These are phyloP conservation scores for Yamadazyma triangularis DNA, from an alignment of 1,139 yeast genomes.

Conservation along the genomic window DNA sequence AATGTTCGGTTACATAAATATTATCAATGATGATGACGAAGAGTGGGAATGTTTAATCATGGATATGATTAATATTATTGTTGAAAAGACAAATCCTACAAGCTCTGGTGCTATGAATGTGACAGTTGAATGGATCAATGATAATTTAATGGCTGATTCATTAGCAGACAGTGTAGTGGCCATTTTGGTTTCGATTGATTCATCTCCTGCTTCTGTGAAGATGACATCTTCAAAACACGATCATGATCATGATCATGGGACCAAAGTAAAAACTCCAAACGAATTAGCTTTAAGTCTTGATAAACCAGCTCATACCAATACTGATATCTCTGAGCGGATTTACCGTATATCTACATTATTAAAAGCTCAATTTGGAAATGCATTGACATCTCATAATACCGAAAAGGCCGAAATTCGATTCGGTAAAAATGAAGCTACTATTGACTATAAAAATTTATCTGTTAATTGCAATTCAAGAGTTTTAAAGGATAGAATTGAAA, in stretches of 20 bases:
- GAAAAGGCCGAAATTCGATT: slow-evolving; percentile 54
- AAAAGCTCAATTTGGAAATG: slow-evolving; percentile 83
- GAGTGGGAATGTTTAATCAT: slow-evolving; percentile 47
- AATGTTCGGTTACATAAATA: slow-evolving; percentile 86
- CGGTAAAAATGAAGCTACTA: slow-evolving; percentile 69
- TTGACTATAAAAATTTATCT: slow-evolving; percentile 57
- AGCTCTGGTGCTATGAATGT: slow-evolving; percentile 39
- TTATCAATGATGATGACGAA: slow-evolving; percentile 59
- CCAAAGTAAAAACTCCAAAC: slow-evolving; percentile 11
- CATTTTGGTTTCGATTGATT: slow-evolving; percentile 83
- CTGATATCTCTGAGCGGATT: slow-evolving; percentile 49
- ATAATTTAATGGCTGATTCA: slow-evolving; percentile 77
- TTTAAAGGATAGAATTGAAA: slow-evolving; percentile 76
- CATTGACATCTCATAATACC: slow-evolving; percentile 42
- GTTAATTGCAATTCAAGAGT: slow-evolving; percentile 80
- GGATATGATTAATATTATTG: slow-evolving; percentile 41
- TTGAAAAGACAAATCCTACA: slow-evolving; percentile 41
- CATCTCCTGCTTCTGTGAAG: slow-evolving; percentile 93
- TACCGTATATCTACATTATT: slow-evolving; percentile 61
- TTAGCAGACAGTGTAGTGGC: slow-evolving; percentile 94
- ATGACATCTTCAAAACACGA: slow-evolving; percentile 59
- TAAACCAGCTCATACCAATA: slow-evolving; percentile 27
- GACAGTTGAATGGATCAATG: slow-evolving; percentile 87
- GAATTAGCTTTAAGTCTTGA: slow-evolving; percentile 12
- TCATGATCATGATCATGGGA: slow-evolving; percentile 30